phyloP scores from a whole-genome alignment of 176 grass and related monocot species.

The Triticum dicoccoides region DNA sequence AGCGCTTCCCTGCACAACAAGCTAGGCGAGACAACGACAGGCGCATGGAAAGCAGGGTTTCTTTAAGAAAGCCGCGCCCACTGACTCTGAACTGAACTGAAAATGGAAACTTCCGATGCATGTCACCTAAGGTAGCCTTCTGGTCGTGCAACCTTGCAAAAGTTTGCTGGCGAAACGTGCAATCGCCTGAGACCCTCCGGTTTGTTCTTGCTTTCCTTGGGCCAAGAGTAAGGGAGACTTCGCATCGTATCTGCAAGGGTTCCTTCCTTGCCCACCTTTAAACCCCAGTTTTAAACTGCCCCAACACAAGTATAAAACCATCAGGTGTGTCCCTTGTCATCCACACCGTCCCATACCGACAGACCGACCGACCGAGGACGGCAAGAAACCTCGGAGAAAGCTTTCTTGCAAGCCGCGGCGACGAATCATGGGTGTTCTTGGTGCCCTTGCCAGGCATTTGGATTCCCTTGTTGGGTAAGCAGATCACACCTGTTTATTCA shows the following conservation, averaged over 20 bases:
- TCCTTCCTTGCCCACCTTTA: constrained; percentile 53
- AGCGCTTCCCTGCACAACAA: not conserved
- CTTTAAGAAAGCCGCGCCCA: not conserved
- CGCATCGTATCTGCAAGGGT: constrained; percentile 51
- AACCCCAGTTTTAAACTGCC: not conserved
- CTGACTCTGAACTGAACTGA: not conserved
- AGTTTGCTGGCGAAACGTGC: not conserved
- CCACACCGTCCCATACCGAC: constrained; percentile 14
- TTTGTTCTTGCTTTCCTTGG: constrained; percentile 77
- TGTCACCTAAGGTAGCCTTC: not conserved
- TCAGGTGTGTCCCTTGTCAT: constrained; percentile 26
- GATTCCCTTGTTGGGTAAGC: constrained; percentile 79
- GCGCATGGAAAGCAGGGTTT: not conserved
- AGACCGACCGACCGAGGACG: not conserved
- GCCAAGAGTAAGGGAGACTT: constrained; percentile 69
- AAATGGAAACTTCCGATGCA: not conserved
- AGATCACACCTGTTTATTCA: not conserved
- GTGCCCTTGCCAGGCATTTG: constrained; percentile 60
- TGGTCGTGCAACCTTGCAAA: constrained; percentile 22
- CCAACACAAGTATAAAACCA: constrained; percentile 44
- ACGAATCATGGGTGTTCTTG: constrained; percentile 69
- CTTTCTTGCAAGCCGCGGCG: not conserved
- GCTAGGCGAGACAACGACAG: not conserved
- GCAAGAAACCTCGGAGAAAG: not conserved
- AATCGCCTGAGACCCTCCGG: constrained; percentile 33